Conservation (phyloP, 2,329 filamentous ascomycete genomes). For the Aureobasidium leucospermi region DNA sequence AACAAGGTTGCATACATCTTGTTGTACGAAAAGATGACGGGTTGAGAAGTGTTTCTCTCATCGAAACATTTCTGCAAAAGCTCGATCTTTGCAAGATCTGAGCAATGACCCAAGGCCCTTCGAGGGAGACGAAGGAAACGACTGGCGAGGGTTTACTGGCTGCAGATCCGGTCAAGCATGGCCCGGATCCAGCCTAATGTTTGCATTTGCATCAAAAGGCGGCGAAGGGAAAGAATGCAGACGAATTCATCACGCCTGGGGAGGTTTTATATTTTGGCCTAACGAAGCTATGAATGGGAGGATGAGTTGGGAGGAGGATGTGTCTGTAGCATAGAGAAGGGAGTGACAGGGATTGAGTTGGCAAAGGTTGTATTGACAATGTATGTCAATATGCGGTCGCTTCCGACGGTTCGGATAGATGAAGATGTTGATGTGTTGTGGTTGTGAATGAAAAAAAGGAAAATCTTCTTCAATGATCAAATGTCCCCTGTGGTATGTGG, state of each 20-base stretch:
- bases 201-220: conserved; percentile 8
- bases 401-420: no score
- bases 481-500: no score
- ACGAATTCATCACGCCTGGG: not conserved
- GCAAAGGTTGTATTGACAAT: no score
- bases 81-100: not conserved
- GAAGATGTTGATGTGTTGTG: no score
- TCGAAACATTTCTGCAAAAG: not conserved
- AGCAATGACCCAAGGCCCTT: not conserved
- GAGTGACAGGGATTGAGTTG: not conserved
- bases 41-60: conserved; percentile 13
- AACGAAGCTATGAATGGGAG: not conserved
- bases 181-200: not conserved
- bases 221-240: not conserved
- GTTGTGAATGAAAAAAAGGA: no score
- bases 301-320: not conserved
- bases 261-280: not conserved
- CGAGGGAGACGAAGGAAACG: conserved; percentile 1
- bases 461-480: no score
- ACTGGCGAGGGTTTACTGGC: not conserved
- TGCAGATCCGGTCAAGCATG: no score
- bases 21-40: conserved; percentile 73
- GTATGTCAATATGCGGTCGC: no score
- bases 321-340: not conserved
- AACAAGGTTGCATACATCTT: conserved; percentile 96